Percentiles rank a stretch among this genome's conserved stretches.
phyloP scores from a whole-genome alignment of 306 rosid genomes.

The Citrullus amarus region DNA sequence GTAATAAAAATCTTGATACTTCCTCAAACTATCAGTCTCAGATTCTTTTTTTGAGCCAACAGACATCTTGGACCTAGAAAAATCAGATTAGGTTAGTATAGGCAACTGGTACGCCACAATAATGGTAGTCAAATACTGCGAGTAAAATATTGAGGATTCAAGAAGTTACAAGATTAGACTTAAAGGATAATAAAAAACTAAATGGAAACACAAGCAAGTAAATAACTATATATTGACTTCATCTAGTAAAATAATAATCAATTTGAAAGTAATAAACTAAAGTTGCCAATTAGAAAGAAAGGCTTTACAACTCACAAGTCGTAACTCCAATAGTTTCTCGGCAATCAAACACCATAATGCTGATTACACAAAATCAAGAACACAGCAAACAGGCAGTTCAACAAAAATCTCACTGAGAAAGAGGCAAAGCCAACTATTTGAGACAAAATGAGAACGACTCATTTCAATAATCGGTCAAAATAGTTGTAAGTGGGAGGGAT shows the following conservation, averaged over 20 bases:
- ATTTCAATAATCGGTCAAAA: background rate
- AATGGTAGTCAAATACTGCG: background rate
- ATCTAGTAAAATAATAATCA: background rate
- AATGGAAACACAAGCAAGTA: background rate
- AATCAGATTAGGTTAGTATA: background rate
- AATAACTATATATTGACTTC: background rate
- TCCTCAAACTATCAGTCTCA: conserved; percentile 22
- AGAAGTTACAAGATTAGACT: background rate
- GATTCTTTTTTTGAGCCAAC: conserved; percentile 4
- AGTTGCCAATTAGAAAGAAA: background rate
- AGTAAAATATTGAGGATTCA: background rate
- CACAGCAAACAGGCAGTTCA: background rate
- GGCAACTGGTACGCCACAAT: background rate
- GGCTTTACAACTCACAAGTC: background rate
- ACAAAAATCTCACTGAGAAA: no score
- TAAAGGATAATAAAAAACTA: background rate
- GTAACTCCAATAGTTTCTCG: background rate
- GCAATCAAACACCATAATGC: background rate
- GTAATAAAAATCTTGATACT: conserved; percentile 24
- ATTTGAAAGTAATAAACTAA: background rate
- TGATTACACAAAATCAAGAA: background rate
- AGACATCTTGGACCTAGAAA: conserved; percentile 29
- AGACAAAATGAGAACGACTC: no score
- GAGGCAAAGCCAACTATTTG: no score
- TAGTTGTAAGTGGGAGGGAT: background rate